Evolutionary conservation across 176 grass and related monocot genomes (phyloP), one percentile per base, ranked within the genome.

Genomic region (Lolium perenne): DNA sequence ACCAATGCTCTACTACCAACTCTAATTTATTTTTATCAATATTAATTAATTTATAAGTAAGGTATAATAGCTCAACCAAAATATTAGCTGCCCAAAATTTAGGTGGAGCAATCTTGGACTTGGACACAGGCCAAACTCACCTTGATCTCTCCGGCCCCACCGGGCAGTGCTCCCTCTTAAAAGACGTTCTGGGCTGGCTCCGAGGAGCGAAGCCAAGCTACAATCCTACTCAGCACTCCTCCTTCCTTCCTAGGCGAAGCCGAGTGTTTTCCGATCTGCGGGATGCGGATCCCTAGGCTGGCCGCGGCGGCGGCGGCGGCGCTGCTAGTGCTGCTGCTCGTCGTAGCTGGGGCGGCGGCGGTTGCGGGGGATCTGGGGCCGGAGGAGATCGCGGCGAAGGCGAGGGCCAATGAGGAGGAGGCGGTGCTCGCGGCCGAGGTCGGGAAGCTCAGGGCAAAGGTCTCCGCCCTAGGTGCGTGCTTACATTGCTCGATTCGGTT

Each of bases 381-480:
- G 65, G 80, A 47, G 38, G 89, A 86, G 57, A 43, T 74, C 60
- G 74, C 48, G 35, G 81, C 76, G 76, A 67, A 14, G 58, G 85
- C 84, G 73, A 71, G 32, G 84, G 7, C 41, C 41, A 43, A 43
- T 5, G 88, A 90, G 84, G 88, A 90, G 84, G 88, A 20, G 58
- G 80, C 38, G 67, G 68, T 51, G 74, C 76, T 91, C 25, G 68
- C 25, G 47, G 76, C 68, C 68, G 80, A 87, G 76, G 40, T 87
- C 41, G 81, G 14, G n/a, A 81, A 84, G 89, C 85, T 91, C 76
- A 41, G 50, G 85, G 60, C 74, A 20, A 84, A 87, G 85, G 74
- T 91, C 85, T 51, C 60, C 60, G 5, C n/a, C 59, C 32, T 91
- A 91, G 85, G 89, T 87, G 56, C 73, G 84, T 83, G 17, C 55